These are phyloP conservation scores for Boletellus emodensis DNA, from an alignment of 768 basidiomycete species.

Conservation along the genomic window DNA sequence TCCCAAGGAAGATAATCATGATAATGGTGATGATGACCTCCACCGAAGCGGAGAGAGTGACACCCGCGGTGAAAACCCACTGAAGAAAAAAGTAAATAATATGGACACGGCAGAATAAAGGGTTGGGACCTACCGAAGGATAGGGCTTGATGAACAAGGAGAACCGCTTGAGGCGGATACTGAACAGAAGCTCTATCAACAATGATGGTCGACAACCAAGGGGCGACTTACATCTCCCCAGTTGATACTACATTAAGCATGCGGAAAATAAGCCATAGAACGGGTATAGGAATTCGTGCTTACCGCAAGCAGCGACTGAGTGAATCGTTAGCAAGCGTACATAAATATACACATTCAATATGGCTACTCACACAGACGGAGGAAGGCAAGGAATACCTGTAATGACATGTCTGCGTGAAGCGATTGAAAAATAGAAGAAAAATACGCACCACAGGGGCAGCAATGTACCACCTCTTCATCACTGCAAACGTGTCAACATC, in stretches of 20 bases:
- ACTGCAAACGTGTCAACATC: conserved; percentile 17
- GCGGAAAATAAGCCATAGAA: neutral
- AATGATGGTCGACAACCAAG: accelerated
- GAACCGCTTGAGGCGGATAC: conserved; percentile 27
- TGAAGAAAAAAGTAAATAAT: conserved; percentile 2
- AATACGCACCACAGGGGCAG: conserved; percentile 25
- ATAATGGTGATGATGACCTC: conserved; percentile 30
- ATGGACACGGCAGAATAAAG: neutral
- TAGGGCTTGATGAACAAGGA: conserved; percentile 31
- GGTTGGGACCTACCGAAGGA: conserved; percentile 18
- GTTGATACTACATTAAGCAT: conserved; percentile 25
- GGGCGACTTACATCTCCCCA: conserved; percentile 26
- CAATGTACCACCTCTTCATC: conserved; percentile 32
- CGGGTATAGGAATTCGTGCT: neutral
- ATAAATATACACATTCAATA: neutral
- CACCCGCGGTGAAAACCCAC: conserved; percentile 31
- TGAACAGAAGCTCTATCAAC: neutral
- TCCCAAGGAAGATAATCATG: conserved; percentile 32
- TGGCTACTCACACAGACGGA: conserved; percentile 29
- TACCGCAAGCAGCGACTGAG: conserved; percentile 30
- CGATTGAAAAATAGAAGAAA: neutral
- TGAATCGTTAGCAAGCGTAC: conserved; percentile 3
- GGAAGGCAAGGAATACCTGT: conserved; percentile 30
- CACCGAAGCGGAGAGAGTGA: conserved; percentile 32
- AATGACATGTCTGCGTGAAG: neutral